Evolutionary conservation across 2,329 filamentous ascomycete genomes (phyloP), one percentile per base, ranked within the genome.

Genomic region (Penicillium capsulatum): DNA sequence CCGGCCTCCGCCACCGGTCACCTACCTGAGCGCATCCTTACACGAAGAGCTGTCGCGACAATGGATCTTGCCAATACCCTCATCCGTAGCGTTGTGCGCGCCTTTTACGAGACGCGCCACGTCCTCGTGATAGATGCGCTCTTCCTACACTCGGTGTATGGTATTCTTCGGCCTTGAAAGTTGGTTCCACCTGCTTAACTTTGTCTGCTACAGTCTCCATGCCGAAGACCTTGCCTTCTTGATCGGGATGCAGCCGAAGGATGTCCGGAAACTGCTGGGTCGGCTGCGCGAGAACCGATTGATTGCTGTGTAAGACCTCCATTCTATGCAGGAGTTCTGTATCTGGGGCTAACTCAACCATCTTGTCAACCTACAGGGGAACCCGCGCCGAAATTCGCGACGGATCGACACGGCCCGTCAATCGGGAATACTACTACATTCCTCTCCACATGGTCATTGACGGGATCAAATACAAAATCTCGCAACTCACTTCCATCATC

Each of bases 371-470:
- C 17, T 52, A 43, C 58, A 86, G 77, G 56, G 82, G 83, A 63
- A 81, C 82, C 20, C 82, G 88, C 45, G 79, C 82, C 34, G 89
- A 95, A 62, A 71, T 85, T 39, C 82, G 83, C 51, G 85, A 90
- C 59, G 87, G 86, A 36, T 86, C 89, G 44, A 83, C 85, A 42
- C 83, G 89, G 36, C 84, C 87, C 4, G 83, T 85, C 51, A 89
- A 84, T 60, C 80, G 87, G 56, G 94, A 91, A 47, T 98, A 95
- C 75, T 98, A 94, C 71, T 98, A 87, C 67, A 91, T 98, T 62
- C 90, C 96, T 63, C 94, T 94, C 59, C 87, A 92, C 44, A 85
- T 87, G 42, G 88, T 91, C 24, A 88, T 98, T 58, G 92, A 98
- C 67, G 88, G 87, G 34, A 94, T 95, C 68, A 98, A 98, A 66